Evolutionary conservation across 352 stramenopile genomes (phyloP), one percentile per base, ranked within the genome.

Genomic region (Phytophthora kernoviae): DNA sequence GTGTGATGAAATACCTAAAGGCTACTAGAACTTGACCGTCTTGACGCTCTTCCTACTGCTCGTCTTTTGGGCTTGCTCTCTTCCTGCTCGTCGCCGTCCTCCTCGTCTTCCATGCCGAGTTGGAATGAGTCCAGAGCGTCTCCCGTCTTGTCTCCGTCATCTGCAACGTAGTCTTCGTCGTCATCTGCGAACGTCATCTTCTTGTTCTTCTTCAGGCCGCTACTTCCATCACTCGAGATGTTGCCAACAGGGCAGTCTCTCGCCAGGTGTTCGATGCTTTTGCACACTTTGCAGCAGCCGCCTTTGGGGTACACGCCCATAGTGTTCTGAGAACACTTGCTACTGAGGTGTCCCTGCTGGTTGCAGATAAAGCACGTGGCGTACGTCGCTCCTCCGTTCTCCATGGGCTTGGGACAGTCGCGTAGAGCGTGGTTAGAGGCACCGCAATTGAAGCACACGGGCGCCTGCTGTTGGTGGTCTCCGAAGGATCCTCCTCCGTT

Each of bases 291-390:
- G 58, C 90, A 97, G 70, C 86, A 92, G 34, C 90, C 90, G 52
- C 90, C 90, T 51, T 90, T 93, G 40, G 88, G 88, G 70, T 96
- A 96, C 44, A 96, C 88, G 52, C 88, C 88, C 37, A 88, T 94
- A 46, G 74, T 90, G 44, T 91, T 96, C 69, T 96, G 65, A 36
- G 87, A 83, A 52, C 90, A 97, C 66, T 89, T 84, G 52, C 77
- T 81, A 64, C 87, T 95, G 59, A 97, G 65, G 62, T 97, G 90
- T 37, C 90, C 90, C 24, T 82, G 88, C 55, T 91, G 75, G 49
- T 85, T 73, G 68, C 90, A 97, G 36, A 97, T 81, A 61, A 96
- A 97, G 68, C 90, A 97, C 51, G 81, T 91, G 18, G 87, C 87
- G 64, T 79, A 94, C 17, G 79, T 70, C 18, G 82, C 75, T 12